Evolutionary conservation across 1,284 basidiomycete species (phyloP), one percentile per base, ranked within the genome.

Genomic region (Moniliophthora roreri): DNA sequence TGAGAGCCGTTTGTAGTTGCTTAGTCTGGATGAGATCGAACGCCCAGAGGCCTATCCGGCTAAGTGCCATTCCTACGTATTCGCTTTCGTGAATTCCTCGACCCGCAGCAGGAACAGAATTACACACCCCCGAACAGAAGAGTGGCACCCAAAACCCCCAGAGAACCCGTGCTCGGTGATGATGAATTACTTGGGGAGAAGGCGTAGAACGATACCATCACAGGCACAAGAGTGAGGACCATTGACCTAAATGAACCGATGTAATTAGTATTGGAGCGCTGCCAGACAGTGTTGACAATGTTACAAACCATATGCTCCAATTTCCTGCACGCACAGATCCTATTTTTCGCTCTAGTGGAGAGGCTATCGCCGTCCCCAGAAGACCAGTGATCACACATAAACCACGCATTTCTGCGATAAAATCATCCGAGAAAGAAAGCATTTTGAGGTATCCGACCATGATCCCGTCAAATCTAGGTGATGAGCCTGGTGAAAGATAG

Each of bases 401-500:
- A 3, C 71, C 79, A 4, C 81, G 68, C 77, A 82, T 81, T 0
- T 75, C 79, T 0, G 81, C 80, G 16, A 84, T 69, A 60, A 82
- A 79, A 0, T 76, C 68, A 57, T 84, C 80, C 11, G 67, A 68
- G 56, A 74, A 81, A 20, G 65, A 56, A 37, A 72, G 68, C 0
- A 70, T 69, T 57, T 80, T 79, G 18, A 80, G 68, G 60, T 73
- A 81, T 0, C 70, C 66, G 21, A 81, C 61, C 74, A 80, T 76
- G 0, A 70, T 77, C 5, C 78, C 78, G 57, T 80, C 78, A 57
- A 81, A 80, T 45, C 68, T 68, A 50, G 6, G 9, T 7, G 24
- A 18, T 9, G 40, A 15, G 35, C 7, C 20, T 47, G 28, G 40
- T 23, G 24, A 38, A 36, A 16, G 54, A 32, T 35, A 46, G 21